A percentile compares a stretch with the other conserved stretches of the same genome.
phyloP scores from a whole-genome alignment of 768 basidiomycete species.

The Auricularia auricula-judae region DNA sequence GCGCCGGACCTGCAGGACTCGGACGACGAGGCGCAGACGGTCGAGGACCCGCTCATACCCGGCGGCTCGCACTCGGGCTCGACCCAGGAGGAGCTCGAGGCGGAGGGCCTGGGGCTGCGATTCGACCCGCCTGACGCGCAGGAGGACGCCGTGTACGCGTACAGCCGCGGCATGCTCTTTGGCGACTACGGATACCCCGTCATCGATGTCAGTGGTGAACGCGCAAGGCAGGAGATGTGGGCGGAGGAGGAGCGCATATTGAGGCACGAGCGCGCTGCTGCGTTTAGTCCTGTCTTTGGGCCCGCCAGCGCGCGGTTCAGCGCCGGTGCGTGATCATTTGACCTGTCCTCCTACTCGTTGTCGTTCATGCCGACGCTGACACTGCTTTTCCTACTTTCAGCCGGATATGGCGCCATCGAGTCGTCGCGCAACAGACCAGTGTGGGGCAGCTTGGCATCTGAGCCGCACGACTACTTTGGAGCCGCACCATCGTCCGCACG shows the following conservation, averaged over 20 bases:
- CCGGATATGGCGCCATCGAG: slow-evolving; percentile 48
- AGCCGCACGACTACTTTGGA: no score
- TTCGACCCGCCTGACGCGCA: slow-evolving; percentile 59
- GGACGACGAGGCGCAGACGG: slow-evolving; percentile 10
- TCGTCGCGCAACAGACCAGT: not conserved
- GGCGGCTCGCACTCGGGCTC: slow-evolving; percentile 15
- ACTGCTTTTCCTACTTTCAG: no score
- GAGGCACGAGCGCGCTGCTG: slow-evolving; percentile 61
- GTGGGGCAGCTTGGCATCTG: not conserved
- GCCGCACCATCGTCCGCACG: no score
- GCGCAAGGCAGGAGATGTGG: slow-evolving; percentile 55
- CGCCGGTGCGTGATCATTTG: not conserved
- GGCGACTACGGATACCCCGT: slow-evolving; percentile 87
- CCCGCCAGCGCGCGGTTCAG: slow-evolving; percentile 1
- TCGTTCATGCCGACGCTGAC: not conserved
- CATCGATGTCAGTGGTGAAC: slow-evolving; percentile 77
- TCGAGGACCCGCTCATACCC: slow-evolving; percentile 5
- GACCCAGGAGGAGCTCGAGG: slow-evolving; percentile 17
- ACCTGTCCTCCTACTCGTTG: no score
- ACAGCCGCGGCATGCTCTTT: slow-evolving; percentile 72
- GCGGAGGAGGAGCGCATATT: slow-evolving; percentile 80
- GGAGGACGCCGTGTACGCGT: slow-evolving; percentile 66
- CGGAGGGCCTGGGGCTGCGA: slow-evolving; percentile 38
- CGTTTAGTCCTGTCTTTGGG: slow-evolving; percentile 38
- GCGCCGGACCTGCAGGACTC: slow-evolving; percentile 38